Percentiles rank a stretch among this genome's conserved stretches.
Evolutionary conservation across 176 grass and related monocot species (phyloP).

Genomic region (Thinopyrum elongatum): DNA sequence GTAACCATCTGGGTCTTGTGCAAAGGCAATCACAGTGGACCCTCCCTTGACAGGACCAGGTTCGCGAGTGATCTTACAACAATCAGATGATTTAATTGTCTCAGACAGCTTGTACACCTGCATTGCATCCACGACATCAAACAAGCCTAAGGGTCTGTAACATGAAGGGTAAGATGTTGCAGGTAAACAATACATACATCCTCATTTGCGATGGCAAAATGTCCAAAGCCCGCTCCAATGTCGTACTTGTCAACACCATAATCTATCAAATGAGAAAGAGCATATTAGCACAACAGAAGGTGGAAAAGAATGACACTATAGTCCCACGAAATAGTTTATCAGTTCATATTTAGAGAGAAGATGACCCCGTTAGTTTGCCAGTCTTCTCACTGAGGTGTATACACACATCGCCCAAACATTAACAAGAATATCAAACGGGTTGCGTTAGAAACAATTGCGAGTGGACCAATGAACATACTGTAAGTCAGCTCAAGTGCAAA

Average conservation of each 20-base stretch:
- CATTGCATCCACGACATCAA: conserved; percentile 25
- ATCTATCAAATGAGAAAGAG: conserved; percentile 47
- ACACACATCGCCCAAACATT: not conserved
- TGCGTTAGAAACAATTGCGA: not conserved
- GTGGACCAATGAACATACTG: conserved; percentile 50
- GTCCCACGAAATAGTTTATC: not conserved
- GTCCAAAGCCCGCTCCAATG: conserved; percentile 91
- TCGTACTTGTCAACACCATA: conserved; percentile 96
- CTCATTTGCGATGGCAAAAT: conserved; percentile 92
- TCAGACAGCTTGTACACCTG: conserved; percentile 88
- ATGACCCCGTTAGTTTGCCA: not conserved
- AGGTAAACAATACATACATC: conserved; percentile 54
- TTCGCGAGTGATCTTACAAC: conserved; percentile 86
- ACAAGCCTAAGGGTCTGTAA: not conserved
- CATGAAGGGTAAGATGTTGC: not conserved
- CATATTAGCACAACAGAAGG: not conserved
- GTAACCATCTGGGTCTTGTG: conserved; percentile 89
- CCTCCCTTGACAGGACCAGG: conserved; percentile 97
- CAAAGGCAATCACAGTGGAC: conserved; percentile 89
- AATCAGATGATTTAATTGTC: conserved; percentile 48
- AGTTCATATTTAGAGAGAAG: conserved; percentile 1
- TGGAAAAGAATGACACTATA: not conserved
- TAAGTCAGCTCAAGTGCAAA: conserved; percentile 91
- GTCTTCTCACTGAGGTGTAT: not conserved
- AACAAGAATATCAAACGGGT: not conserved